A percentile compares a stretch with the other conserved stretches of the same genome.
Evolutionary conservation across 805 yeast species (phyloP).

Genomic region (Starmerella etchellsii): DNA sequence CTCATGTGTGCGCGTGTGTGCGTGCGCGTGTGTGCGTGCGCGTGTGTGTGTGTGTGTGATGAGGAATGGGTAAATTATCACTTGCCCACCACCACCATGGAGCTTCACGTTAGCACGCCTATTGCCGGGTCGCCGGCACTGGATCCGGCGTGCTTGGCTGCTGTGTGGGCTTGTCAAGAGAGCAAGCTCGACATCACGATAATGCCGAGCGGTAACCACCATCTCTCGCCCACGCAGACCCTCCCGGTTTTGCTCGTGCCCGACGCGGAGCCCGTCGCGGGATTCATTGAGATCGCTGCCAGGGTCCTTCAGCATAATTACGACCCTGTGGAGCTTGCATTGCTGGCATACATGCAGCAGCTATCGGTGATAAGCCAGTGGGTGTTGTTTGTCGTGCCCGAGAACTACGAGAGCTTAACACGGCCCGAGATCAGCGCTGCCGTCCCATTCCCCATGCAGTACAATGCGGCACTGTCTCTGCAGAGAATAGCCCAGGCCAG

Average conservation of each 20-base stretch:
- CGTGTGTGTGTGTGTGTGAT: too few relatives aligned
- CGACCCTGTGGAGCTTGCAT: slow-evolving; percentile 11
- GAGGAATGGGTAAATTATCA: too few relatives aligned
- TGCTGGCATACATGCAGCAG: slow-evolving; percentile 15
- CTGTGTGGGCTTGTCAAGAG: slow-evolving; percentile 20
- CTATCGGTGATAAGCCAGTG: slow-evolving; percentile 17
- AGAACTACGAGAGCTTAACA: slow-evolving; percentile 24
- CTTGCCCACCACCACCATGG: too few relatives aligned
- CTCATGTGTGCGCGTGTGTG: too few relatives aligned
- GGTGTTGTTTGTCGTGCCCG: slow-evolving; percentile 19
- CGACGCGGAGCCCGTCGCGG: slow-evolving; percentile 12
- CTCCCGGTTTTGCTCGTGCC: slow-evolving; percentile 23
- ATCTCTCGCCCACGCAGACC: slow-evolving; percentile 16
- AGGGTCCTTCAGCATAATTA: slow-evolving; percentile 12
- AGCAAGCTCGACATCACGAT: slow-evolving; percentile 13
- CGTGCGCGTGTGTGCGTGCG: too few relatives aligned
- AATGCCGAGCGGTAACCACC: slow-evolving; percentile 21
- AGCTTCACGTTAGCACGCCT: slow-evolving; percentile 27
- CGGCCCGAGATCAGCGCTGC: slow-evolving; percentile 24
- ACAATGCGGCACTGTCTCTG: slow-evolving; percentile 23
- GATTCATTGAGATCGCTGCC: slow-evolving; percentile 21
- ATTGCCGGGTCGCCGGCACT: slow-evolving; percentile 20
- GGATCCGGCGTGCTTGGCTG: slow-evolving; percentile 26
- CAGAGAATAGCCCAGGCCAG: slow-evolving; percentile 19
- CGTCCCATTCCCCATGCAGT: slow-evolving; percentile 30